Conservation (phyloP, 1,284 basidiomycete species). For the Ceratobasidium papillatum region DNA sequence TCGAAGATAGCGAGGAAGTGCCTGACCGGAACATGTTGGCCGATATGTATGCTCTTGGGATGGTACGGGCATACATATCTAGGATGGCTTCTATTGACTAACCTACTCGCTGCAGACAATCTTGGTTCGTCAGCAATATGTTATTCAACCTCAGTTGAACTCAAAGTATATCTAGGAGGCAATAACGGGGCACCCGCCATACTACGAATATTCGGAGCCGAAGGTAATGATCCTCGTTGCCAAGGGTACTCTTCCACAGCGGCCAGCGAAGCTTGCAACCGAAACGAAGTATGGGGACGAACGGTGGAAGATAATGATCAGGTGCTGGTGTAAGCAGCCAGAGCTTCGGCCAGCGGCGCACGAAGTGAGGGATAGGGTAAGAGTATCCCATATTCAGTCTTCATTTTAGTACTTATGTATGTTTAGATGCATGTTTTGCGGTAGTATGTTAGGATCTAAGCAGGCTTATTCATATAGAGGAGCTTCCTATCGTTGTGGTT, state of each 20-base stretch:
- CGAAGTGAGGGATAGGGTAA: background rate
- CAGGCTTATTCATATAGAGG: too few relatives aligned
- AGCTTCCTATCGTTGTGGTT: too few relatives aligned
- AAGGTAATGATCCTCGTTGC: background rate
- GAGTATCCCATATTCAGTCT: background rate
- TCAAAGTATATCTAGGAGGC: background rate
- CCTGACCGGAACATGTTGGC: background rate
- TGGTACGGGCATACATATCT: background rate
- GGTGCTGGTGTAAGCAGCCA: background rate
- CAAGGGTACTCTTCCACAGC: background rate
- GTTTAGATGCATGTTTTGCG: too few relatives aligned
- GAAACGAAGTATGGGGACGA: background rate
- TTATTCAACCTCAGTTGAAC: background rate
- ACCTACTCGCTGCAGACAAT: background rate
- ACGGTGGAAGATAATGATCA: background rate
- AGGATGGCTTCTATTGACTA: background rate
- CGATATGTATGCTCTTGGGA: slow-evolving; percentile 22
- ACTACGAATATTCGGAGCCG: background rate
- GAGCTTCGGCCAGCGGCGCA: background rate
- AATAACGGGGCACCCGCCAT: background rate
- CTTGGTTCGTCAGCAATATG: background rate
- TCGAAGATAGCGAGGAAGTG: background rate
- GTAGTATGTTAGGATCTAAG: too few relatives aligned
- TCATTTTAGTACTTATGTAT: too few relatives aligned
- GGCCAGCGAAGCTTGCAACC: background rate